A percentile compares a stretch with the other conserved stretches of the same genome.
phyloP scores from a whole-genome alignment of 2,329 filamentous ascomycete species.

The Cryphonectria radicalis region DNA sequence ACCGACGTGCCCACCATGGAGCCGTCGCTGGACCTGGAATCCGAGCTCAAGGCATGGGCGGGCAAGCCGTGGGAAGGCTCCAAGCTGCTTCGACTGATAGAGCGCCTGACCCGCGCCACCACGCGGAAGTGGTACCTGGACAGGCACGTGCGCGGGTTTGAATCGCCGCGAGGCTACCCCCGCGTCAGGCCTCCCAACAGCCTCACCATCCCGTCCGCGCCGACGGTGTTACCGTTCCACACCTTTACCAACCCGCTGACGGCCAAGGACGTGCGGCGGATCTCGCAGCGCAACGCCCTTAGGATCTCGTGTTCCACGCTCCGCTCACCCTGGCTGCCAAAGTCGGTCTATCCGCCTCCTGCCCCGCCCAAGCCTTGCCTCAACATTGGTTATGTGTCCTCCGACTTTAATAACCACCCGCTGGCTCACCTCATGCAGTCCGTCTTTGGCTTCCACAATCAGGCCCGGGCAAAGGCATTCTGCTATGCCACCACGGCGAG shows the following conservation, averaged over 20 bases:
- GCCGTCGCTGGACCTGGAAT: conserved; percentile 42
- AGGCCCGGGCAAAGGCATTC: conserved; percentile 74
- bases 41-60: conserved; percentile 63
- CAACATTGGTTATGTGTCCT: conserved; percentile 95
- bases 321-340: conserved; percentile 82
- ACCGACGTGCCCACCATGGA: conserved; percentile 43
- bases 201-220: conserved; percentile 81
- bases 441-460: conserved; percentile 89
- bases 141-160: conserved; percentile 22
- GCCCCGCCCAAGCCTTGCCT: conserved; percentile 78
- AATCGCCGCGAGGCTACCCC: conserved; percentile 58
- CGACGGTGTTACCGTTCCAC: conserved; percentile 94
- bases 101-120: conserved; percentile 78
- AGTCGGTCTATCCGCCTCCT: conserved; percentile 82
- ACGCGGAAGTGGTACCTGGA: conserved; percentile 90
- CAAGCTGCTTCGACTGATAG: conserved; percentile 78
- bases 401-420: conserved; percentile 98
- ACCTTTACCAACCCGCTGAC: conserved; percentile 95
- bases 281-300: conserved; percentile 92
- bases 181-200: conserved; percentile 74
- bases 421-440: conserved; percentile 98
- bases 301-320: conserved; percentile 92
- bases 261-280: conserved; percentile 87
- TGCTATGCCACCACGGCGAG: conserved; percentile 96
- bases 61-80: conserved; percentile 87